Conservation (phyloP, 768 basidiomycete species). For the Paxillus involutus region DNA sequence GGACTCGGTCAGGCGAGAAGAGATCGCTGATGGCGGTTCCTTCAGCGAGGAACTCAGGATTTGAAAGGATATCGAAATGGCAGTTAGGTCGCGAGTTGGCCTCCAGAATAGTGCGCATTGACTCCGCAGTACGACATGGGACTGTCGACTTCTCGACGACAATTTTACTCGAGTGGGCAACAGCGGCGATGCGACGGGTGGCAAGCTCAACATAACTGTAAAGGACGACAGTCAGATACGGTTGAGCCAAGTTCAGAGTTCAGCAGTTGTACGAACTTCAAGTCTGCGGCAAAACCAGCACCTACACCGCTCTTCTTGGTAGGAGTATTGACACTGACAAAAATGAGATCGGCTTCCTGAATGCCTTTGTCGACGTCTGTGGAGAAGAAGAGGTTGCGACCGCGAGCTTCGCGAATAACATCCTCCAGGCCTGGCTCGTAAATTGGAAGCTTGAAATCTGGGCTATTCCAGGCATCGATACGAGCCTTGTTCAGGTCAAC, state of each 20-base stretch:
- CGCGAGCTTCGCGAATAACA: conserved; percentile 84
- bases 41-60: conserved; percentile 99
- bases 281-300: conserved; percentile 96
- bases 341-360: conserved; percentile 94
- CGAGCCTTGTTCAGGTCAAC: conserved; percentile 95
- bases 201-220: conserved; percentile 94
- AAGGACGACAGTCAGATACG: conserved; percentile 5
- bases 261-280: conserved; percentile 67
- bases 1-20: conserved; percentile 87
- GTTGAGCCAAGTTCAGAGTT: conserved; percentile 1
- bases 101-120: conserved; percentile 99
- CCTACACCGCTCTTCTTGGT: conserved; percentile 98
- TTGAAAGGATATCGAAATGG: conserved; percentile 97
- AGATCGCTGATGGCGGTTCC: conserved; percentile 95
- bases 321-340: conserved; percentile 98
- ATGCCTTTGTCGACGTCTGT: conserved; percentile 94
- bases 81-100: conserved; percentile 93
- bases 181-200: conserved; percentile 91
- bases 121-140: conserved; percentile 97
- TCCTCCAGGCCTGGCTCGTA: conserved; percentile 96
- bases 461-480: conserved; percentile 95
- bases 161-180: conserved; percentile 91
- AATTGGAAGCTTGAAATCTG: conserved; percentile 84
- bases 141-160: conserved; percentile 99
- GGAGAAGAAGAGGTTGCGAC: conserved; percentile 96